Evolutionary conservation across 345 rosid species (phyloP).

Genomic region (Geranium brycei): DNA sequence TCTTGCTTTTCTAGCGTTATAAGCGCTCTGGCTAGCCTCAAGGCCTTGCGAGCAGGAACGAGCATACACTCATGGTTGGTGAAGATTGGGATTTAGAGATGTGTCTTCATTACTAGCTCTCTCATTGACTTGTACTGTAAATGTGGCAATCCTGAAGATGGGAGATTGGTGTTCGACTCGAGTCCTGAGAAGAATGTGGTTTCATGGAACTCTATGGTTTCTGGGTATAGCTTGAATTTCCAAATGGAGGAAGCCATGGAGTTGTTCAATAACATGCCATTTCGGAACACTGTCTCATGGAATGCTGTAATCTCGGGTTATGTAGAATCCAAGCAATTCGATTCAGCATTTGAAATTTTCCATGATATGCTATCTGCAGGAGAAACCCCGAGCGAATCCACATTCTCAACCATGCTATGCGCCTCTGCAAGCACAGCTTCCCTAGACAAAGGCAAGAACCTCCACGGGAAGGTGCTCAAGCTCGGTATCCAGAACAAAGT

Average conservation of each 20-base stretch:
- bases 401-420: slow-evolving; percentile 37
- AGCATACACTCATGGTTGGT: slow-evolving; percentile 30
- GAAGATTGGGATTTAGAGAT: slow-evolving; percentile 25
- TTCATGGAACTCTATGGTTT: slow-evolving; percentile 41
- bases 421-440: slow-evolving; percentile 35
- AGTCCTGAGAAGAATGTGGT: slow-evolving; percentile 26
- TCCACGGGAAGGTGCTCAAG: slow-evolving; percentile 44
- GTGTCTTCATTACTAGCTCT: slow-evolving; percentile 26
- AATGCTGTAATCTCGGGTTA: slow-evolving; percentile 36
- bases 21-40: slow-evolving; percentile 27
- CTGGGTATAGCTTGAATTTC: slow-evolving; percentile 38
- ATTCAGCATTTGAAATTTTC: slow-evolving; percentile 26
- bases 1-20: slow-evolving; percentile 34
- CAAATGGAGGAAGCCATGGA: slow-evolving; percentile 34
- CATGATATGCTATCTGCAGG: slow-evolving; percentile 36
- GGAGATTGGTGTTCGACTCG: slow-evolving; percentile 28
- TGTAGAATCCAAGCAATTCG: slow-evolving; percentile 27
- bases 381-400: slow-evolving; percentile 27
- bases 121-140: slow-evolving; percentile 45
- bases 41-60: slow-evolving; percentile 30
- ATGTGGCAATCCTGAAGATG: slow-evolving; percentile 28
- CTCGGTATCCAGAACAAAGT: slow-evolving; percentile 24
- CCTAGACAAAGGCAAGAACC: slow-evolving; percentile 37
- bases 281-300: slow-evolving; percentile 30
- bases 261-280: slow-evolving; percentile 32